Base-by-base conservation (phyloP, 176 grass and related monocot genomes). In the Dactylis glomerata region DNA sequence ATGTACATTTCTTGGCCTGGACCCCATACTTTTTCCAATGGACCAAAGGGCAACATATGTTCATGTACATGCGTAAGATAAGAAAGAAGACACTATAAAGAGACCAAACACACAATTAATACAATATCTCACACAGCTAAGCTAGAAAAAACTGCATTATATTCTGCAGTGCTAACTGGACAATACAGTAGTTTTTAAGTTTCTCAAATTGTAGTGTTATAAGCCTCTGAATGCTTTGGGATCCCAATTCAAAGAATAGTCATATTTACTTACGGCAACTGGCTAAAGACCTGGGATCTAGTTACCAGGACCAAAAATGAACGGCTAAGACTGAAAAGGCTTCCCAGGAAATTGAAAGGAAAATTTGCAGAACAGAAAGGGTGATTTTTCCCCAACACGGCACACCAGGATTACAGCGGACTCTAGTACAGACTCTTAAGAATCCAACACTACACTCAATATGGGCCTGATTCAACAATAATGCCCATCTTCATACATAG, bases 151-250 rank as follows among this genome's bases (percentile, higher is more conserved):
- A 79, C 37, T 22, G 16, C 55, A 16, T 78, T 61, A 44, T 40
- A 78, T 78, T 38, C 19, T 82, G 74, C 15, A 69, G 20, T 62
- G 36, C 27, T 62, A 64, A 64, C 47, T 80, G 37, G n/a, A 64
- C 5, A 78, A 7, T 38, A 64, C 5, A 78, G 7, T 38, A 61
- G 36, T 41, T 20, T 40, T 66, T 49, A 3, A 66, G 46, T 33
- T 2, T 63, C 55, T 66, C 17, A 80, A 44, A 49, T 32, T 47
- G n/a, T 13, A 51, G 78, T 68, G 8, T 20, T 14, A 34, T 27
- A 65, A 81, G 10, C 19, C 41, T 81, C 20, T 45, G 28, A 49
- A 50, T 69, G 8, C 19, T 54, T 82, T 30, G 10, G 3, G 47
- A 37, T 66, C 14, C 15, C 13, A 71, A 78, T 70, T 23, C 30